A percentile compares a stretch with the other conserved stretches of the same genome.
Evolutionary conservation across 331 rosid genomes (phyloP).

Genomic region (Rhamnella rubrinervis): DNA sequence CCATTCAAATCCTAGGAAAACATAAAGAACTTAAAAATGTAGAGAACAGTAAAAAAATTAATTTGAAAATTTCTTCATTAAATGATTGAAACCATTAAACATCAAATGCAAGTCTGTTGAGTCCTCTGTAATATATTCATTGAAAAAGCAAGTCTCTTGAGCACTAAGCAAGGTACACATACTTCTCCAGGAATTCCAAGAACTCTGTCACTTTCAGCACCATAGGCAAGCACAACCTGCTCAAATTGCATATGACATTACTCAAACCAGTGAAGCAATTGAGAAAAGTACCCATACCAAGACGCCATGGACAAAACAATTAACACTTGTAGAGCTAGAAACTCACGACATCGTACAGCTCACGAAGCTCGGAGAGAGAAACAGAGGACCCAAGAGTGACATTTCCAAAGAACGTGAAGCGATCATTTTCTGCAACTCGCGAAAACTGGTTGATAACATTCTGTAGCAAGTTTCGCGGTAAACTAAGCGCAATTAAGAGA

Average conservation of each 20-base stretch:
- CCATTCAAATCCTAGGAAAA: slow-evolving; percentile 64
- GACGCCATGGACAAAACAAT: neutral
- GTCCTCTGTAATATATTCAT: neutral
- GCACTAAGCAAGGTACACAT: slow-evolving; percentile 29
- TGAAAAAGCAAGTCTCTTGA: neutral
- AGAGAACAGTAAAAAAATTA: slow-evolving; percentile 8
- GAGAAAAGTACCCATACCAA: neutral
- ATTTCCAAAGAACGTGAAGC: slow-evolving; percentile 72
- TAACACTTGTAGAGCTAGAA: neutral
- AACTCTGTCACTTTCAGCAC: slow-evolving; percentile 91
- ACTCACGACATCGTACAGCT: slow-evolving; percentile 74
- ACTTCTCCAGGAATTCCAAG: slow-evolving; percentile 90
- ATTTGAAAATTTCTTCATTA: slow-evolving; percentile 1
- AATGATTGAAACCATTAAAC: neutral
- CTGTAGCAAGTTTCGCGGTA: slow-evolving; percentile 71
- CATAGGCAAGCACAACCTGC: slow-evolving; percentile 92
- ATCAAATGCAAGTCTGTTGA: neutral
- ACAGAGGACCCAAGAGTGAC: slow-evolving; percentile 66
- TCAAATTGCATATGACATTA: slow-evolving; percentile 18
- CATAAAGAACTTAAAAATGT: neutral
- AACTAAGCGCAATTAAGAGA: slow-evolving; percentile 43
- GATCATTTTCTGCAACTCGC: slow-evolving; percentile 55
- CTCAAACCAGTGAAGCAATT: slow-evolving; percentile 23
- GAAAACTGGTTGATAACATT: slow-evolving; percentile 81
- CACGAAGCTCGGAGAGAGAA: slow-evolving; percentile 68